Evolutionary conservation across 164 flowering plant species (phyloP), one percentile per base, ranked within the genome.

Genomic region (Sedum album): DNA sequence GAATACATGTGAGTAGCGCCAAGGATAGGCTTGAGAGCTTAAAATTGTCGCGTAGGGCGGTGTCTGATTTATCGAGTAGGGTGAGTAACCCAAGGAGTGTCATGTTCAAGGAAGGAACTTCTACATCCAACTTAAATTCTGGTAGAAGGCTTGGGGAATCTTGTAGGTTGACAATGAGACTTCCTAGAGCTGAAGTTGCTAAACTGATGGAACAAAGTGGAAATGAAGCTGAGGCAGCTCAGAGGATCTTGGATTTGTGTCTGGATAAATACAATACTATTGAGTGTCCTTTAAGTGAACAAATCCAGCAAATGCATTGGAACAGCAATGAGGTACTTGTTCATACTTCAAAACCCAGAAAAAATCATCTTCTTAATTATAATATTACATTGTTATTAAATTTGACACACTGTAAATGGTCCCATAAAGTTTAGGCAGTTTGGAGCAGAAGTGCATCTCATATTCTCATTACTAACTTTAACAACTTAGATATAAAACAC

Each of bases 1-100:
- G 48, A 5, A 44, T 68, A 5, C 41, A 68, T 21, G 69, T 74
- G 73, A 55, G 73, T 30, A n/a, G n/a, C n/a, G 84, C 84, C 28
- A 77, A 79, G 78, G 84, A 81, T 57, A 41, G 80, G 70, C 76
- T 81, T 0, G 82, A 81, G 71, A 60, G 67, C 60, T 57, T 81
- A 74, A 81, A 75, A 80, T 60, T 79, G 39, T 76, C 84, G 1
- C 63, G 77, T 42, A 67, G 84, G 33, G 21, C 84, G 11, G 76
- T 65, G 23, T 81, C 84, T 0, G 84, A 81, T 71, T 41, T 81
- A 21, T n/a, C 76, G 20, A 1, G 60, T 4, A 69, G 31, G 44
- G 61, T 62, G 35, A 65, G 55, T 2, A 25, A 66, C 25, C 26
- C 51, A 4, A 39, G 55, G 44, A 48, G 5, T 20, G n/a, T 17